Conservation (phyloP, 2,329 filamentous ascomycete genomes). For the Dactylellina parvicollis region DNA sequence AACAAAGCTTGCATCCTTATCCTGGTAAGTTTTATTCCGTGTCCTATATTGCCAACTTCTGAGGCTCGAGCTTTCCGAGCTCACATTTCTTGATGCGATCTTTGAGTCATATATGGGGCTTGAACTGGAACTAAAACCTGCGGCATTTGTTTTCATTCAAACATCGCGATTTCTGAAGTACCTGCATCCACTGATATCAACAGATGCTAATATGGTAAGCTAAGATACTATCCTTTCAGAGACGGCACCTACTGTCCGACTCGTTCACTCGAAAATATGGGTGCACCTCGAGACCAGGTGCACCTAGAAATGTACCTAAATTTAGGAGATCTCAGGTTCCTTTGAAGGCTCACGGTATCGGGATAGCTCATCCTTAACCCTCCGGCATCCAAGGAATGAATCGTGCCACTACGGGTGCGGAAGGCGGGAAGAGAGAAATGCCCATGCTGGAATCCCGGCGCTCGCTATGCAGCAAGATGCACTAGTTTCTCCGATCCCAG, state of each 20-base stretch:
- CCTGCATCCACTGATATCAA: neutral
- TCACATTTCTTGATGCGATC: neutral
- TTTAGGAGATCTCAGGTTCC: neutral
- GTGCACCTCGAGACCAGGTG: neutral
- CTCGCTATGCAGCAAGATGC: neutral
- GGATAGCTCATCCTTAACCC: neutral
- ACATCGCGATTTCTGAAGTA: neutral
- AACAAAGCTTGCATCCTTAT: neutral
- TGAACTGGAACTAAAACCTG: too few species aligned
- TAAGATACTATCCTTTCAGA: neutral
- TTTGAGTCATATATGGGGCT: neutral
- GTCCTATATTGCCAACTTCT: too few species aligned
- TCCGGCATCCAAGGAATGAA: conserved; percentile 10
- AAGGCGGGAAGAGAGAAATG: conserved; percentile 41
- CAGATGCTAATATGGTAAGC: neutral
- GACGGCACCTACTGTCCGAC: conserved; percentile 1
- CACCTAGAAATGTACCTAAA: neutral
- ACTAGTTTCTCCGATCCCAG: conserved; percentile 24
- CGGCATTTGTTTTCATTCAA: neutral
- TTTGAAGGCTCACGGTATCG: neutral
- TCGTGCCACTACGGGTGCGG: conserved; percentile 36
- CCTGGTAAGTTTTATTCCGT: too few species aligned
- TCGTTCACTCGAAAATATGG: neutral
- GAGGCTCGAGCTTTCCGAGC: neutral
- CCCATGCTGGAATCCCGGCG: conserved; percentile 14